phyloP scores from a whole-genome alignment of 1,284 basidiomycete genomes.

The Rhizoctonia solani region DNA sequence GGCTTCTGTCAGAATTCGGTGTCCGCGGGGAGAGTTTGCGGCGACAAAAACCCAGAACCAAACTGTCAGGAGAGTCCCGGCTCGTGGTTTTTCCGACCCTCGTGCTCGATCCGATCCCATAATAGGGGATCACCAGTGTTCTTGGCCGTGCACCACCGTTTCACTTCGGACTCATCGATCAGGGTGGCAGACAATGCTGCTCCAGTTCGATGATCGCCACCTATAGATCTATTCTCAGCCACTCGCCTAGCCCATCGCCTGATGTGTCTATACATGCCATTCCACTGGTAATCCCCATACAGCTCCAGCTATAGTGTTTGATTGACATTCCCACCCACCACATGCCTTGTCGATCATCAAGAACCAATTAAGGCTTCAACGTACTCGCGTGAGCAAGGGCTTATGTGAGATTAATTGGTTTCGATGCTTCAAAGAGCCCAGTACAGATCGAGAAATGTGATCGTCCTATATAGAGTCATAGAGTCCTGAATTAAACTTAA shows the following conservation, averaged over 20 bases:
- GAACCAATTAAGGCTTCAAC: neutral
- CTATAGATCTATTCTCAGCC: neutral
- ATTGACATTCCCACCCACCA: too few species aligned
- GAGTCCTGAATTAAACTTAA: neutral
- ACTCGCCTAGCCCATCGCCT: too few species aligned
- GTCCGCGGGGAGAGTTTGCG: conserved; percentile 16
- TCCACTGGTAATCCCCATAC: too few species aligned
- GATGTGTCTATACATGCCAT: too few species aligned
- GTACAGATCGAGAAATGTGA: neutral
- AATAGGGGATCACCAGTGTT: conserved; percentile 25
- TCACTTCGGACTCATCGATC: conserved; percentile 10
- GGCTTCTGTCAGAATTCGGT: conserved; percentile 23
- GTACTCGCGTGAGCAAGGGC: neutral
- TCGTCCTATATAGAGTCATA: neutral
- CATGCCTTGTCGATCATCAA: too few species aligned
- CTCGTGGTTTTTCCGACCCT: conserved; percentile 33
- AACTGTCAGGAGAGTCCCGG: too few species aligned
- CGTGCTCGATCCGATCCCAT: conserved; percentile 10
- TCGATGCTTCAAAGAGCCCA: too few species aligned
- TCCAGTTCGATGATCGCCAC: neutral
- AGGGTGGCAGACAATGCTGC: neutral
- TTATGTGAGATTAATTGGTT: too few species aligned
- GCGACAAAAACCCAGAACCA: too few species aligned
- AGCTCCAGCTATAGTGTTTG: too few species aligned
- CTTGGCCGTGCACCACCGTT: neutral